These are phyloP conservation scores for Claviceps pazoutovae DNA, from an alignment of 2,329 filamentous ascomycete genomes.

Conservation along the genomic window DNA sequence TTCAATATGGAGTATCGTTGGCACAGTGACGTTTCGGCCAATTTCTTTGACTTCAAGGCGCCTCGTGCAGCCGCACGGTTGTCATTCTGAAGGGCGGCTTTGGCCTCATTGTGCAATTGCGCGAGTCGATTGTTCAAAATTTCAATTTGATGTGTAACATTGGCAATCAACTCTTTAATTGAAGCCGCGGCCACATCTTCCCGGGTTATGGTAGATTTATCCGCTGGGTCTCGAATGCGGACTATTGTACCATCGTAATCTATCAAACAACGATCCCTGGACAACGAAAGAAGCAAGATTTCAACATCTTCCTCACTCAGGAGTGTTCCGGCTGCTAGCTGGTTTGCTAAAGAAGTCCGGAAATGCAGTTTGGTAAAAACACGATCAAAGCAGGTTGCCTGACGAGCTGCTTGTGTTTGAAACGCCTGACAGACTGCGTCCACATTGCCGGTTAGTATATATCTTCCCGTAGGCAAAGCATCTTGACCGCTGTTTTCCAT, in stretches of 20 bases:
- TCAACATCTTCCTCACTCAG: conserved; percentile 53
- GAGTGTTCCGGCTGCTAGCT: conserved; percentile 32
- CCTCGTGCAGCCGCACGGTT: conserved; percentile 64
- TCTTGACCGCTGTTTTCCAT: conserved; percentile 35
- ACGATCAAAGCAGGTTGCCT: conserved; percentile 44
- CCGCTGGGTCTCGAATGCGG: conserved; percentile 50
- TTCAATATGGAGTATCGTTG: conserved; percentile 58
- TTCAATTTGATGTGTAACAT: conserved; percentile 58
- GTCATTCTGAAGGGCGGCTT: conserved; percentile 55
- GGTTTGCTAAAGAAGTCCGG: conserved; percentile 38
- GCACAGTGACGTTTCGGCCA: conserved; percentile 59
- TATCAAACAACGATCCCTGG: conserved; percentile 48
- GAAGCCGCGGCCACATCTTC: conserved; percentile 75
- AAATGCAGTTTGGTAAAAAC: conserved; percentile 57
- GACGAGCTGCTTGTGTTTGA: conserved; percentile 26
- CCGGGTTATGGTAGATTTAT: conserved; percentile 45
- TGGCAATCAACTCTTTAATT: conserved; percentile 63
- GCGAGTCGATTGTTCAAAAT: conserved; percentile 54
- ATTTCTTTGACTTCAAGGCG: conserved; percentile 69
- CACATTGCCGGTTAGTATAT: conserved; percentile 51
- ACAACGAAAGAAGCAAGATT: conserved; percentile 55
- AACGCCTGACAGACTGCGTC: conserved; percentile 45
- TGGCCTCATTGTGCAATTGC: conserved; percentile 49
- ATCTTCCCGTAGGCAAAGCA: conserved; percentile 44
- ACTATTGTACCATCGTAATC: conserved; percentile 54